A percentile compares a stretch with the other conserved stretches of the same genome.
phyloP scores from a whole-genome alignment of 2,329 filamentous ascomycete species.

The Penicillium digitatum region DNA sequence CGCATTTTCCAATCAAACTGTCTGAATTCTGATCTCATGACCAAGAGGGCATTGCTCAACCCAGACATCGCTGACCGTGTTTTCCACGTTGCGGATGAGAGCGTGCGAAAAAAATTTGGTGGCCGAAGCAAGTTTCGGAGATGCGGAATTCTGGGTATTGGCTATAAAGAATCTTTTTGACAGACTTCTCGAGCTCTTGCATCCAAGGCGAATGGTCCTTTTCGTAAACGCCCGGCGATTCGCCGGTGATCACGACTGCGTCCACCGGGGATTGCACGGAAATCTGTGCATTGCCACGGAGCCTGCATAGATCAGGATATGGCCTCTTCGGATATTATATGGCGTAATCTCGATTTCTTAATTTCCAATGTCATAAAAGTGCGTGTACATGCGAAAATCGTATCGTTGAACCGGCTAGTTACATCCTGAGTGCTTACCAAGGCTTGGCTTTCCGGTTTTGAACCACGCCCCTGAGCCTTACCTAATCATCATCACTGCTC shows the following conservation, averaged over 20 bases:
- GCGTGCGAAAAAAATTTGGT: conserved; percentile 29
- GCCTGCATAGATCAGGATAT: conserved; percentile 24
- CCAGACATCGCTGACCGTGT: conserved; percentile 20
- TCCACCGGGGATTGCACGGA: conserved; percentile 23
- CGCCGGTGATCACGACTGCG: conserved; percentile 34
- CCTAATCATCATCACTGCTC: background rate
- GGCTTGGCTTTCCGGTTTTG: background rate
- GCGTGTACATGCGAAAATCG: background rate
- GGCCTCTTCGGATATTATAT: conserved; percentile 26
- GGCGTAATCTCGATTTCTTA: conserved; percentile 21
- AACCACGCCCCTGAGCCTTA: background rate
- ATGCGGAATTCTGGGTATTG: conserved; percentile 30
- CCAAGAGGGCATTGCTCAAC: conserved; percentile 25
- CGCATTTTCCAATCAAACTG: conserved; percentile 16
- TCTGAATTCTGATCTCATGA: conserved; percentile 23
- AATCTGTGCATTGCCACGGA: conserved; percentile 16
- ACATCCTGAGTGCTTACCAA: background rate
- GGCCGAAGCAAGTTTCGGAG: conserved; percentile 36
- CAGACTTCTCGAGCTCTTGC: conserved; percentile 22
- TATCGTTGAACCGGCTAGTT: background rate
- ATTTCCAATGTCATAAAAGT: background rate
- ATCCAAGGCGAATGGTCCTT: conserved; percentile 30
- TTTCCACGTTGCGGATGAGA: conserved; percentile 18
- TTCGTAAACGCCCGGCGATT: conserved; percentile 28
- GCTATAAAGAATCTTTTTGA: conserved; percentile 26